Base-by-base conservation (phyloP, 257 asterid genomes). In the Rhazya stricta region DNA sequence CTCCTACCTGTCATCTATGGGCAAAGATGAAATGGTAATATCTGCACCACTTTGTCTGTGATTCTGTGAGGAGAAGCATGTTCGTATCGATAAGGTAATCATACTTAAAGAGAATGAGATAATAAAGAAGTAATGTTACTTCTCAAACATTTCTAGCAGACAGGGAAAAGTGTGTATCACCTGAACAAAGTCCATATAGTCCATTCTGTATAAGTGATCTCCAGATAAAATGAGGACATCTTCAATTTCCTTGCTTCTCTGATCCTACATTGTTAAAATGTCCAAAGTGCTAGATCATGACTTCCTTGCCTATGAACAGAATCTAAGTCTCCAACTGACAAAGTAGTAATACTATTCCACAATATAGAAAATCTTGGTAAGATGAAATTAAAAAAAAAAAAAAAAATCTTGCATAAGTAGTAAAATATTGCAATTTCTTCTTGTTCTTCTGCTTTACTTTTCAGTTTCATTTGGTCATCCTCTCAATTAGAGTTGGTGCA, bases 191-290 rank as follows among this genome's bases (percentile, higher is more conserved):
- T 92, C 96, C 97, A 92, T 84, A 67, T 92, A 94, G 81, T 94
- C 99, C 99, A 94, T 94, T 81, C 97, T 89, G 74, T 94, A 94
- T 82, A 94, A 83, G 88, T 94, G 99, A 86, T 94, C 99, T 41
- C 99, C 99, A 9, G 99, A 94, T 73, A 94, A 89, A 85, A 94
- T 89, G 80, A 92, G 94, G 78, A 94, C 97, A 81, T 94, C 96
- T 87, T 92, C 99, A 37, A 94, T 90, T 78, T 94, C 93, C 80
- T 85, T 94, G 81, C 96, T 92, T 90, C 97, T 91, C 74, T 91
- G 91, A 87, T 92, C 99, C 98, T 94, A 74, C 67, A 80, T 36
- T 36, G 39, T 37, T 39, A 62, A 65, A 41, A 72, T 67, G 4
- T 51, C 9, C 73, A 25, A n/a, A 21, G 42, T 45, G 21, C 37